Evolutionary conservation across 345 rosid species (phyloP).

Genomic region (Cardamine resedifolia): DNA sequence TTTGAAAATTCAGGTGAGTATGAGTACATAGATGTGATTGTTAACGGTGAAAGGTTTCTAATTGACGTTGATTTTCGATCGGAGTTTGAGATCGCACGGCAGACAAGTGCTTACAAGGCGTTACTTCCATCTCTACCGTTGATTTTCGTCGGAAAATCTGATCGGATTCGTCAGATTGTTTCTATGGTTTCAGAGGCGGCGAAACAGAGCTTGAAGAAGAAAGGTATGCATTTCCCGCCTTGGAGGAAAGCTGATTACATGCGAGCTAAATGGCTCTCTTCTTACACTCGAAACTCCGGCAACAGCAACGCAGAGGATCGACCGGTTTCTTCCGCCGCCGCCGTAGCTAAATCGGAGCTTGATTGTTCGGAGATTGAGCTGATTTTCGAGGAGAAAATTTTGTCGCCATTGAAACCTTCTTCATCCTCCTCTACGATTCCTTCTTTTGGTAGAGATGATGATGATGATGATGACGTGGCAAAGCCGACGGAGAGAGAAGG

Average conservation of each 20-base stretch:
- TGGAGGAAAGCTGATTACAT: conserved; percentile 90
- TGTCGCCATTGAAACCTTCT: conserved; percentile 10
- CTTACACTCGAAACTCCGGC: conserved; percentile 44
- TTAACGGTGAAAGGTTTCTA: conserved; percentile 60
- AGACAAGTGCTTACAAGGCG: conserved; percentile 64
- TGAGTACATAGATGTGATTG: conserved; percentile 78
- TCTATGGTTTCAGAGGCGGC: conserved; percentile 82
- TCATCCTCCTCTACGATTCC: not conserved
- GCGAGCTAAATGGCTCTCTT: conserved; percentile 83
- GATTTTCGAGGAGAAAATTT: conserved; percentile 49
- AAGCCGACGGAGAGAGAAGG: conserved; percentile 46
- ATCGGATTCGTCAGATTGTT: conserved; percentile 72
- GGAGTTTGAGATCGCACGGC: conserved; percentile 88
- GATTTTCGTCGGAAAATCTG: conserved; percentile 79
- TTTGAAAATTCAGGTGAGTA: conserved; percentile 63
- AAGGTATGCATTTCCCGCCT: conserved; percentile 86
- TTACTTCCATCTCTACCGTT: conserved; percentile 70
- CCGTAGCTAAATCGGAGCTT: conserved; percentile 19
- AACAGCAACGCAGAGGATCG: conserved; percentile 3
- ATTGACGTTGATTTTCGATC: conserved; percentile 85
- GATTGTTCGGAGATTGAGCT: conserved; percentile 49
- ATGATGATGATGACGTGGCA: conserved; percentile 32
- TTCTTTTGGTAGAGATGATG: conserved; percentile 5
- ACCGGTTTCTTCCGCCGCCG: not conserved
- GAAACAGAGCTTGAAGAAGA: conserved; percentile 82